Evolutionary conservation across 139 green algal species (phyloP).

Genomic region (Coelastrella sp.): DNA sequence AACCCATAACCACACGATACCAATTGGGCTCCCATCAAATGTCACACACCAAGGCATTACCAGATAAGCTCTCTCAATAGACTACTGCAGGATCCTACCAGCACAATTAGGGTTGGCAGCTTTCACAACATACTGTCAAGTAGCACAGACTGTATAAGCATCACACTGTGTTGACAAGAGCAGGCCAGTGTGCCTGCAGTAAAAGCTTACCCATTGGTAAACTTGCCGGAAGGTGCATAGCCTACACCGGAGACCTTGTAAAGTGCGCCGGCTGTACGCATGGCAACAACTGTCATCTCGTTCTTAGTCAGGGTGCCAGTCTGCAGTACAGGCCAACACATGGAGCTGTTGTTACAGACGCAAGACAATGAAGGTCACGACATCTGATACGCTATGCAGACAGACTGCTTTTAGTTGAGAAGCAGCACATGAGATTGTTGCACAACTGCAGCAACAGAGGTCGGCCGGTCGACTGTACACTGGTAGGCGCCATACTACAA

Average conservation of each 20-base stretch:
- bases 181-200: neutral
- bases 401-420: too few relatives aligned
- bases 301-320: slow-evolving; percentile 85
- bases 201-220: slow-evolving; percentile 10
- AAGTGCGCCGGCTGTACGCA: slow-evolving; percentile 28
- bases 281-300: slow-evolving; percentile 73
- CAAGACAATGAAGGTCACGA: neutral
- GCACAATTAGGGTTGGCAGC: too few relatives aligned
- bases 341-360: neutral
- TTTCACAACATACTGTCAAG: too few relatives aligned
- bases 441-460: too few relatives aligned
- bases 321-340: neutral
- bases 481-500: too few relatives aligned
- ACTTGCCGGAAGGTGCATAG: slow-evolving; percentile 55
- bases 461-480: too few relatives aligned
- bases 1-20: too few relatives aligned
- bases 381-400: too few relatives aligned
- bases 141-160: neutral
- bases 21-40: too few relatives aligned
- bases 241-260: slow-evolving; percentile 60
- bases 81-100: too few relatives aligned
- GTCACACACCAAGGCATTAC: too few relatives aligned
- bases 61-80: neutral
- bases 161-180: neutral
- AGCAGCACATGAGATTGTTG: too few relatives aligned